Conservation (phyloP, 2,329 filamentous ascomycete genomes). For the Cercospora nicotianae region DNA sequence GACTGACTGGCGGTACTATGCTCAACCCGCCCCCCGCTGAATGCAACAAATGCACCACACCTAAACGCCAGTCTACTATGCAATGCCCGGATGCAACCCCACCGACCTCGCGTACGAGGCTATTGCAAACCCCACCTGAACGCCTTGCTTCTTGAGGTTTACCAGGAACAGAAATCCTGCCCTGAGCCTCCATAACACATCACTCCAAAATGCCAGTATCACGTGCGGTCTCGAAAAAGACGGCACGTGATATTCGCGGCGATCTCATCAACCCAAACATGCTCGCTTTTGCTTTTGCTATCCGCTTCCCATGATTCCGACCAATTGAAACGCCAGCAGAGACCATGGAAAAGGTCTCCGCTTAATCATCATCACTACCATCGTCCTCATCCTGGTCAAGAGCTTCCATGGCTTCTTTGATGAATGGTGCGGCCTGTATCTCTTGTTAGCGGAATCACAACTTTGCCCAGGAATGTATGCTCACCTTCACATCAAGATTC, state of each 20-base stretch:
- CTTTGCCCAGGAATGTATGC: slow-evolving; percentile 25
- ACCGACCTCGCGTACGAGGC: neutral
- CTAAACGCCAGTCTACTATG: neutral
- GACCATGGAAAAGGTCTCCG: neutral
- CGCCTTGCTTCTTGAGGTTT: slow-evolving; percentile 8
- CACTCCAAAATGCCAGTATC: too few relatives aligned
- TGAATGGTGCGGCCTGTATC: slow-evolving; percentile 77
- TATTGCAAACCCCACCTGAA: neutral
- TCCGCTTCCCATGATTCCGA: neutral
- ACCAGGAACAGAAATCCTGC: neutral
- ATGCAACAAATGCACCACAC: neutral
- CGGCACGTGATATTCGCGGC: too few relatives aligned
- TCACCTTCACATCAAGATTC: slow-evolving; percentile 93
- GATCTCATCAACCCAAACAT: too few relatives aligned
- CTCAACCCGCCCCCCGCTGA: neutral
- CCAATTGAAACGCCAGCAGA: slow-evolving; percentile 2
- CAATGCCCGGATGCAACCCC: neutral
- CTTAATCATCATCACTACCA: slow-evolving; percentile 30
- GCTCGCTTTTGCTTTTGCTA: slow-evolving; percentile 7
- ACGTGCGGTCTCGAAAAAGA: too few relatives aligned
- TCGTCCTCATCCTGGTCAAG: slow-evolving; percentile 48
- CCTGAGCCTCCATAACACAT: neutral
- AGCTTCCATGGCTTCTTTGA: slow-evolving; percentile 95
- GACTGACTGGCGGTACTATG: slow-evolving; percentile 1
- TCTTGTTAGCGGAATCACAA: slow-evolving; percentile 11